Evolutionary conservation across 1,139 yeast species (phyloP).

Genomic region (Candida pseudoviswanathii): DNA sequence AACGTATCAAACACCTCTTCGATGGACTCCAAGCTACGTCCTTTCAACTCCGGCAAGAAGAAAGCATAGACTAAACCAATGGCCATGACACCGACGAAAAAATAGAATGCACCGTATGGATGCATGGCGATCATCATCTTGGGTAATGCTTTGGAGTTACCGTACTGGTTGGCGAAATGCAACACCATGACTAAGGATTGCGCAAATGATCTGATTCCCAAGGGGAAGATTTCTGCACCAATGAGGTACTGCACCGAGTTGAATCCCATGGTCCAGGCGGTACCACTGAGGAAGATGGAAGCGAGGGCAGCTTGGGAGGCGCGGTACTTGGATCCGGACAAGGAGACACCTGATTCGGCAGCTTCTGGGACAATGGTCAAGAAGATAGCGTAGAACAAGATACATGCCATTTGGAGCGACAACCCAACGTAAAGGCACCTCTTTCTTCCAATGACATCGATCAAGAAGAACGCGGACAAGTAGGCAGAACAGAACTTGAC

Average conservation of each 20-base stretch:
- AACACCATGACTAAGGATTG: slow-evolving; percentile 57
- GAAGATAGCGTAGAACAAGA: slow-evolving; percentile 48
- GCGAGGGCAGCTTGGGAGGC: slow-evolving; percentile 57
- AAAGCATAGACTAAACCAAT: slow-evolving; percentile 50
- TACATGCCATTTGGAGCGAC: slow-evolving; percentile 31
- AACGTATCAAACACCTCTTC: slow-evolving; percentile 54
- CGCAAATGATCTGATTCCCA: slow-evolving; percentile 55
- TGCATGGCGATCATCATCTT: slow-evolving; percentile 50
- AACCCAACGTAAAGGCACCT: slow-evolving; percentile 42
- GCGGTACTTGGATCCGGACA: slow-evolving; percentile 31
- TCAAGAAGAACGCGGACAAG: slow-evolving; percentile 47
- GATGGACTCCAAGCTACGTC: slow-evolving; percentile 57
- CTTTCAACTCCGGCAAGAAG: slow-evolving; percentile 56
- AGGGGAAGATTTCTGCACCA: slow-evolving; percentile 62
- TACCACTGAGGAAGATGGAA: slow-evolving; percentile 53
- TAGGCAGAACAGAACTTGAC: slow-evolving; percentile 49
- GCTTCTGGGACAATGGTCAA: slow-evolving; percentile 51
- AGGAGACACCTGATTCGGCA: slow-evolving; percentile 25
- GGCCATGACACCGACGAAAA: slow-evolving; percentile 48
- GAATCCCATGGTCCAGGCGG: slow-evolving; percentile 67
- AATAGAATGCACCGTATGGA: slow-evolving; percentile 56
- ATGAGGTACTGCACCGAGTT: slow-evolving; percentile 60
- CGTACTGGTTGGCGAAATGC: slow-evolving; percentile 63
- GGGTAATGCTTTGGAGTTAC: slow-evolving; percentile 61
- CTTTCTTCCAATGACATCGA: slow-evolving; percentile 51